Evolutionary conservation across 2,329 filamentous ascomycete species (phyloP).

Genomic region (Calonectria crousiana): DNA sequence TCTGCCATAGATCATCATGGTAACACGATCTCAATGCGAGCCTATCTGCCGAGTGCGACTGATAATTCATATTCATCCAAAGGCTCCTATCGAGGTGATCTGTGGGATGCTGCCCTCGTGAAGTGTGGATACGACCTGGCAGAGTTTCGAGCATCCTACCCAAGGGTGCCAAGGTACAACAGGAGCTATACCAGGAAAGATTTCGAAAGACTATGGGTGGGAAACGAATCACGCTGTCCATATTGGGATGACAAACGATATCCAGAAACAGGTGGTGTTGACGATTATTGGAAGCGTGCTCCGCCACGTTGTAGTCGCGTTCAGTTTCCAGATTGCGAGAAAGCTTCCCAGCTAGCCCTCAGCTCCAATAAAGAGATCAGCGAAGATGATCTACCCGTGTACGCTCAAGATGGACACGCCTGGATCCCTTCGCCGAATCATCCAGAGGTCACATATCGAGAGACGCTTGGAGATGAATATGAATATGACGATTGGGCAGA

Average conservation of each 20-base stretch:
- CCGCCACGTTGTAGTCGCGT: background rate
- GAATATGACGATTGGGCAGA: background rate
- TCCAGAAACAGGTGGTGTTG: background rate
- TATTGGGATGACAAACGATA: constrained; percentile 29
- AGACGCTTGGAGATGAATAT: background rate
- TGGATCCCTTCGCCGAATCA: background rate
- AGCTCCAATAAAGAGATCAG: background rate
- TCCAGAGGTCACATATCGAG: background rate
- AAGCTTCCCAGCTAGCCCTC: background rate
- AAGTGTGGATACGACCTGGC: constrained; percentile 18
- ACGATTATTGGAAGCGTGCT: background rate
- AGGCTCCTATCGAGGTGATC: constrained; percentile 24
- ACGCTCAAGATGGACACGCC: background rate
- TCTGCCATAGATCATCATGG: background rate
- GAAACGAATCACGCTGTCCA: constrained; percentile 19
- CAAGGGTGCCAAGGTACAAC: constrained; percentile 19
- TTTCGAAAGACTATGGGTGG: constrained; percentile 29
- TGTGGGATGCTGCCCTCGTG: constrained; percentile 28
- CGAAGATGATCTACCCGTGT: background rate
- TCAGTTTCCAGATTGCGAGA: background rate
- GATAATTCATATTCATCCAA: background rate
- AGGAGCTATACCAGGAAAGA: constrained; percentile 20
- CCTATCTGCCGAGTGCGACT: background rate
- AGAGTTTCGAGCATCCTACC: background rate
- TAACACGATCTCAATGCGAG: background rate